A percentile compares a stretch with the other conserved stretches of the same genome.
These are phyloP conservation scores for Paramecium biaurelia DNA, from an alignment of 73 alveolate species.

Conservation along the genomic window DNA sequence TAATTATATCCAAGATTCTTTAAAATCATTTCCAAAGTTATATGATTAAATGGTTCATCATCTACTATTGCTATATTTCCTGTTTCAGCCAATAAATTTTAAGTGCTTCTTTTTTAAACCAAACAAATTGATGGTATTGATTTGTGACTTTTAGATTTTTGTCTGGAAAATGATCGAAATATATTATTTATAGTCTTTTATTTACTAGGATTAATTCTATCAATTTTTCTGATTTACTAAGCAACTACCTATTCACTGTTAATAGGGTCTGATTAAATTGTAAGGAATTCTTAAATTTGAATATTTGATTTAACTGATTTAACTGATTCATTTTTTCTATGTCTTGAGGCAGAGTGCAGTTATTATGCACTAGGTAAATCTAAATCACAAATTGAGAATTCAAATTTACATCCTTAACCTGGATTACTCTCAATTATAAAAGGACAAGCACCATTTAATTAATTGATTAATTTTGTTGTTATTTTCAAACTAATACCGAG, in stretches of 20 bases:
- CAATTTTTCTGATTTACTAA: not conserved
- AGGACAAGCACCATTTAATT: not conserved
- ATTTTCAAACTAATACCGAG: constrained; percentile 21
- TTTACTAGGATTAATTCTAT: not conserved
- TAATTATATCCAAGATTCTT: not conserved
- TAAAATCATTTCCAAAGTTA: not conserved
- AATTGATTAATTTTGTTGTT: constrained; percentile 5
- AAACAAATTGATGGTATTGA: not conserved
- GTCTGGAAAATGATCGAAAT: not conserved
- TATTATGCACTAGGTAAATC: constrained; percentile 7
- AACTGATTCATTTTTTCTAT: not conserved
- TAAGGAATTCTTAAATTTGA: not conserved
- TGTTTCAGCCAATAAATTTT: not conserved
- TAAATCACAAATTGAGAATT: not conserved
- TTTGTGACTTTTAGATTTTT: not conserved
- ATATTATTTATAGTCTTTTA: not conserved
- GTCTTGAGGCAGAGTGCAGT: not conserved
- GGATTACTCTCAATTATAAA: not conserved
- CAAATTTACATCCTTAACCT: not conserved
- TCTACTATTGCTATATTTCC: constrained; percentile 29
- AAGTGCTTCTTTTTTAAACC: not conserved
- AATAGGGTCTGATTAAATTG: not conserved
- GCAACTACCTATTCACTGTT: not conserved
- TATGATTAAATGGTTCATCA: constrained; percentile 53
- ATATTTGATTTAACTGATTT: not conserved